Conservation (phyloP, 2,329 filamentous ascomycete species). For the Pseudogymnoascus pannorum region DNA sequence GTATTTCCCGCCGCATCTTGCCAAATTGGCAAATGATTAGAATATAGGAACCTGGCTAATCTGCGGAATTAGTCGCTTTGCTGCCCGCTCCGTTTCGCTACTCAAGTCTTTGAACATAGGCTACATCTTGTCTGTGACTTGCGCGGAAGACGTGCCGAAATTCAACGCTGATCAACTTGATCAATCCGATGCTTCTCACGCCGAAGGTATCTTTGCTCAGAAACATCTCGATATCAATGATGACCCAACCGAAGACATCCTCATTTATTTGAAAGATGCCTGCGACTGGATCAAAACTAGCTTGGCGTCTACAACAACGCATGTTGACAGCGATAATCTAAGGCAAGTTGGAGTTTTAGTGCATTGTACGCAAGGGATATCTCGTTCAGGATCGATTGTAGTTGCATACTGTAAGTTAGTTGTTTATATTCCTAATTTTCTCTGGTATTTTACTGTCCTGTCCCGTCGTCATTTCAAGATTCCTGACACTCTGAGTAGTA, state of each 20-base stretch:
- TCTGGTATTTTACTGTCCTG: neutral
- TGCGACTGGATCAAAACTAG: slow-evolving; percentile 21
- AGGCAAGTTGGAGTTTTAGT: slow-evolving; percentile 16
- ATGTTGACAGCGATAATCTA: neutral
- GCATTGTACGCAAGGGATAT: slow-evolving; percentile 23
- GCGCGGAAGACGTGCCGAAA: slow-evolving; percentile 7
- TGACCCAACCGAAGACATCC: slow-evolving; percentile 19
- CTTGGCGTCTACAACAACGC: neutral
- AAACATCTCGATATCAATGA: slow-evolving; percentile 21
- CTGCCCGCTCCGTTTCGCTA: slow-evolving; percentile 9
- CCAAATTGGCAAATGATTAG: neutral
- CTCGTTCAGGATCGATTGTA: slow-evolving; percentile 19
- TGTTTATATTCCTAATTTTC: neutral
- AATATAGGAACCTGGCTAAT: neutral
- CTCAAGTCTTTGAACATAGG: slow-evolving; percentile 6
- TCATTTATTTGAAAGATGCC: slow-evolving; percentile 16
- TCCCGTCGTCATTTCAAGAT: neutral
- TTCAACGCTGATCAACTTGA: neutral
- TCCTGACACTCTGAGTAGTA: slow-evolving; percentile 13
- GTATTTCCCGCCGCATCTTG: neutral
- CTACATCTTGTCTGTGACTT: slow-evolving; percentile 11
- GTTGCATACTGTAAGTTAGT: slow-evolving; percentile 20
- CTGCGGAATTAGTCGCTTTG: slow-evolving; percentile 10
- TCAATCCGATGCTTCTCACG: neutral
- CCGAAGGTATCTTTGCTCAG: neutral